A percentile compares a stretch with the other conserved stretches of the same genome.
Conservation (phyloP, 345 rosid species). For the Aurinia saxatilis region DNA sequence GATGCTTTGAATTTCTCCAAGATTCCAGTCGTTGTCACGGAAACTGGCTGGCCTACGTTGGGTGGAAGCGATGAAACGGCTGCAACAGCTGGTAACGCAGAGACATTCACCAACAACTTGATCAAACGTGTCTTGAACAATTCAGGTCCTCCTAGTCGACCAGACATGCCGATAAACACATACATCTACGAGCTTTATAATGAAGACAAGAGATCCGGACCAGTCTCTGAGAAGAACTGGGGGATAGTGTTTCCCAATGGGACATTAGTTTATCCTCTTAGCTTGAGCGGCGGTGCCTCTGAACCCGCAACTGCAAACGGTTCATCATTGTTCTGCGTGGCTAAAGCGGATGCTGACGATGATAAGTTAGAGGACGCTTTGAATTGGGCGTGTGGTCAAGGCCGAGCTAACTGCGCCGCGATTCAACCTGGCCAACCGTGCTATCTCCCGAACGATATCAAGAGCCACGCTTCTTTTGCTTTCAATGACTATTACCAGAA, state of each 20-base stretch:
- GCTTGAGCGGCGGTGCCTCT: conserved; percentile 30
- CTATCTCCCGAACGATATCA: conserved; percentile 47
- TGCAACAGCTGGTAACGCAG: conserved; percentile 68
- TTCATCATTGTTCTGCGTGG: conserved; percentile 63
- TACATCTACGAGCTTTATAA: conserved; percentile 87
- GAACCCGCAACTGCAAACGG: conserved; percentile 38
- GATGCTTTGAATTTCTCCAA: conserved; percentile 58
- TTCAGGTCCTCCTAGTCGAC: conserved; percentile 90
- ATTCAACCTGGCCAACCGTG: conserved; percentile 71
- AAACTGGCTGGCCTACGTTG: conserved; percentile 96
- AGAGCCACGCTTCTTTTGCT: conserved; percentile 86
- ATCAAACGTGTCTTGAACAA: conserved; percentile 63
- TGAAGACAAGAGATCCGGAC: conserved; percentile 75
- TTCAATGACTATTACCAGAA: conserved; percentile 84
- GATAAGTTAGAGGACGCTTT: conserved; percentile 65
- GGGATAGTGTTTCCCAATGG: conserved; percentile 74
- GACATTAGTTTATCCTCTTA: conserved; percentile 60
- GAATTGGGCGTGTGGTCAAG: conserved; percentile 97
- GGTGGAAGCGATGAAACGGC: conserved; percentile 75
- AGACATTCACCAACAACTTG: conserved; percentile 66
- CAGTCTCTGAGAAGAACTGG: conserved; percentile 82
- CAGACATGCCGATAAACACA: conserved; percentile 53
- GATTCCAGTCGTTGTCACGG: conserved; percentile 73
- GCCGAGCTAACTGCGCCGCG: conserved; percentile 68
- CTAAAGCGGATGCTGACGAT: conserved; percentile 56